phyloP scores from a whole-genome alignment of 768 basidiomycete genomes.

The Coprinopsis sp. region DNA sequence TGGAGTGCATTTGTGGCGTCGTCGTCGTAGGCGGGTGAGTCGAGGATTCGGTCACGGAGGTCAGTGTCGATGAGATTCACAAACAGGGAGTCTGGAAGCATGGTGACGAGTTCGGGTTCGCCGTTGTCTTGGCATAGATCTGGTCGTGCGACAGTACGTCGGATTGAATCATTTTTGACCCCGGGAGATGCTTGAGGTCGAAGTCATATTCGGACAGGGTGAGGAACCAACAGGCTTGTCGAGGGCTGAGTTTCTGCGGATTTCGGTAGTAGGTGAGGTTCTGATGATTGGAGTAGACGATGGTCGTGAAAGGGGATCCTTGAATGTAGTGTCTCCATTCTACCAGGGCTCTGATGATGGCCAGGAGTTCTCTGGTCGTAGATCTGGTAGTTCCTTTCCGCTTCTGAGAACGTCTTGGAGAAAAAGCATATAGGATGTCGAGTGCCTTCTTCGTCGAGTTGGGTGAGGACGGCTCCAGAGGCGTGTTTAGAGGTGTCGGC shows the following conservation, averaged over 20 bases:
- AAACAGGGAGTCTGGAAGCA: slow-evolving; percentile 15
- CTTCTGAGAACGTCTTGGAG: not conserved
- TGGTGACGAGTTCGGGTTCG: not conserved
- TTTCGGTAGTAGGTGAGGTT: slow-evolving; percentile 14
- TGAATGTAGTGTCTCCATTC: slow-evolving; percentile 9
- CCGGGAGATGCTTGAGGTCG: slow-evolving; percentile 25
- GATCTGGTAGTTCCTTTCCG: slow-evolving; percentile 40
- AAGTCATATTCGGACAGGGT: slow-evolving; percentile 24
- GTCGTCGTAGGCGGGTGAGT: not conserved
- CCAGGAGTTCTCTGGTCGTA: slow-evolving; percentile 46
- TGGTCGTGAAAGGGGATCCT: not conserved
- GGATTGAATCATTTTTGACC: slow-evolving; percentile 12
- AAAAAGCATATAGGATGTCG: not conserved
- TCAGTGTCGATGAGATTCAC: slow-evolving; percentile 5
- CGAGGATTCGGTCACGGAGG: not conserved
- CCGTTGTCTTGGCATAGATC: not conserved
- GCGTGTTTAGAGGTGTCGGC: slow-evolving; percentile 2
- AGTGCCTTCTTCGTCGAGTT: not conserved
- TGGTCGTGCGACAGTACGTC: slow-evolving; percentile 7
- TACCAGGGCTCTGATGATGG: slow-evolving; percentile 30
- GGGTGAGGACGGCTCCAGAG: slow-evolving; percentile 3
- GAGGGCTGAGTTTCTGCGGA: slow-evolving; percentile 23
- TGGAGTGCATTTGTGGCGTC: not conserved
- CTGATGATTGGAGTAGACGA: not conserved
- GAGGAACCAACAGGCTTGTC: slow-evolving; percentile 19